Base-by-base conservation (phyloP, 441 rosid genomes). In the Corymbia calophylla region DNA sequence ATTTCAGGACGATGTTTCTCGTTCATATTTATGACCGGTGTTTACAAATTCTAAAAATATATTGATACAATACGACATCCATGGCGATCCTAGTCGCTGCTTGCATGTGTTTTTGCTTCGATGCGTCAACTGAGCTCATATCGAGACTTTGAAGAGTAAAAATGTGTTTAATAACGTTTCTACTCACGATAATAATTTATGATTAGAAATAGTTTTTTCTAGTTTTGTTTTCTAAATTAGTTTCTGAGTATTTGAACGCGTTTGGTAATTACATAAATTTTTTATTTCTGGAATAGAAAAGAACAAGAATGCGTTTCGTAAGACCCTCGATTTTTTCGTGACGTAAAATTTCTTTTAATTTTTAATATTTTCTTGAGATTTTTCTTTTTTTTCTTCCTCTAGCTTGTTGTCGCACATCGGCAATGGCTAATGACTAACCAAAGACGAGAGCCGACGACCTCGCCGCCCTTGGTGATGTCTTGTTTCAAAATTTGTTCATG, bases 51-150 rank as follows among this genome's bases (percentile, higher is more conserved):
- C 82, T 21, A 10, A 11, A 73, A 15, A 39, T 39, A 25, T 23
- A 12, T 21, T 3, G 1, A 2, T 39, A 12, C 1, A 10, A 12
- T 1, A 5, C 1, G 2, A 1, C 51, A 7, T 12, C 4, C 9
- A 23, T 0, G 25, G 9, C 2, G 2, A 70, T 70, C 81, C 4
- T 0, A 3, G 9, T 70, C 0, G 5, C 27, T 2, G 5, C 15
- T 3, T 9, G 2, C 5, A 10, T 17, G 10, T 1, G 1, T 9
- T 70, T 70, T 35, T 70, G 1, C 47, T 35, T 14, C 10, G 25
- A 58, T 25, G 14, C 10, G 25, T 58, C 18, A 21, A 58, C 25
- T 58, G 14, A 58, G 64, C 64, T 29, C 14, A 25, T 4, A 58
- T 58, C 6, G 10, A 58, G 14, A 10, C n/a, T 58, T 10, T 13